Conservation (phyloP, 164 flowering plant species). For the Brasenia schreberi region DNA sequence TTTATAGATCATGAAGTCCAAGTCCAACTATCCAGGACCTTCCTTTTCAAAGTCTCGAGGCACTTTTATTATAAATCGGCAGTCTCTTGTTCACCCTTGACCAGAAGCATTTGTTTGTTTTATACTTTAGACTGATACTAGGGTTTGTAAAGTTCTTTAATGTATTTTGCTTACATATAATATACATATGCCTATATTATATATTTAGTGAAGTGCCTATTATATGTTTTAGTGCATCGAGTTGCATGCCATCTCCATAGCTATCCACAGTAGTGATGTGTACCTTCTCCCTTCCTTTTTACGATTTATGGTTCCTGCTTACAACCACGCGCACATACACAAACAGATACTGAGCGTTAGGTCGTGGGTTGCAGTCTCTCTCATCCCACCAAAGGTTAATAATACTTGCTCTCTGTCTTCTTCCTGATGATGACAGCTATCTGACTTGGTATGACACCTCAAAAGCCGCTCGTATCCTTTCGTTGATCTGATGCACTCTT, state of each 20-base stretch:
- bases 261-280: neutral
- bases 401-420: neutral
- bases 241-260: neutral
- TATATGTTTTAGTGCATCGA: neutral
- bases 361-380: neutral
- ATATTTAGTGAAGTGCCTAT: too few relatives aligned
- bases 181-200: too few relatives aligned
- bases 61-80: too few relatives aligned
- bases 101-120: neutral
- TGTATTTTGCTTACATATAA: neutral
- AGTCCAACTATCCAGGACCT: neutral
- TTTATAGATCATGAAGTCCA: too few relatives aligned
- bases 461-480: neutral
- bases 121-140: neutral
- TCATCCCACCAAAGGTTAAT: neutral
- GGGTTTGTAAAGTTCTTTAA: neutral
- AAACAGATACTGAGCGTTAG: neutral
- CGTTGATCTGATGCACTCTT: neutral
- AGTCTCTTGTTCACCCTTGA: neutral
- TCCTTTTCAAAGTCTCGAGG: neutral
- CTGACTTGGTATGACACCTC: neutral
- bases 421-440: neutral
- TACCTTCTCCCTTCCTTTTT: neutral
- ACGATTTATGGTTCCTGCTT: neutral
- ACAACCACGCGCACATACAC: neutral